Conservation (phyloP, 805 yeast species). For the Jamesozyma spencerorum region DNA sequence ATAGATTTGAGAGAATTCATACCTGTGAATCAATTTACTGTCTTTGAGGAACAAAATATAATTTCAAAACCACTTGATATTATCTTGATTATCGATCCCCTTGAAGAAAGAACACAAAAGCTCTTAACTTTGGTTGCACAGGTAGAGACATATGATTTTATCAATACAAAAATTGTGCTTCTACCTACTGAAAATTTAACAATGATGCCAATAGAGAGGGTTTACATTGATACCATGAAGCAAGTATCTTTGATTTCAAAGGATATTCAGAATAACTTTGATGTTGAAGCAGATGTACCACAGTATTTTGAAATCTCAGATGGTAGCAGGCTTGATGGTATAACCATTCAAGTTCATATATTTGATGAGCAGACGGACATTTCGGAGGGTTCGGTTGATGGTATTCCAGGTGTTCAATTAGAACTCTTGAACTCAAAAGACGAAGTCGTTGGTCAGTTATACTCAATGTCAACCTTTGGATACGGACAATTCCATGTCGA, state of each 20-base stretch:
- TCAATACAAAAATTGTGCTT: slow-evolving; percentile 45
- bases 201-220: slow-evolving; percentile 44
- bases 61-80: slow-evolving; percentile 42
- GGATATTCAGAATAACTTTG: slow-evolving; percentile 16
- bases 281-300: slow-evolving; percentile 20
- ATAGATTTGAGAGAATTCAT: slow-evolving; percentile 34
- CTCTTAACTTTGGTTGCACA: slow-evolving; percentile 40
- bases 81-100: slow-evolving; percentile 60
- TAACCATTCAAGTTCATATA: slow-evolving; percentile 67
- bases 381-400: slow-evolving; percentile 21
- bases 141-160: slow-evolving; percentile 37
- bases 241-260: neutral
- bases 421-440: slow-evolving; percentile 30
- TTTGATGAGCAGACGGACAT: slow-evolving; percentile 31
- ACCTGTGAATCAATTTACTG: slow-evolving; percentile 11
- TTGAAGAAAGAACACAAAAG: slow-evolving; percentile 59
- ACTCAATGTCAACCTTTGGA: slow-evolving; percentile 72
- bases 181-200: slow-evolving; percentile 44
- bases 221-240: slow-evolving; percentile 31
- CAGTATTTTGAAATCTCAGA: slow-evolving; percentile 17
- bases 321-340: slow-evolving; percentile 39
- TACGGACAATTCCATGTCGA: slow-evolving; percentile 54
- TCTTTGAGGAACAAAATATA: slow-evolving; percentile 19
- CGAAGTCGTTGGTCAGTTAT: slow-evolving; percentile 41
- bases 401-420: slow-evolving; percentile 43